Evolutionary conservation across 2,329 filamentous ascomycete species (phyloP), one percentile per base, ranked within the genome.

Genomic region (Thermomyces lanuginosus): DNA sequence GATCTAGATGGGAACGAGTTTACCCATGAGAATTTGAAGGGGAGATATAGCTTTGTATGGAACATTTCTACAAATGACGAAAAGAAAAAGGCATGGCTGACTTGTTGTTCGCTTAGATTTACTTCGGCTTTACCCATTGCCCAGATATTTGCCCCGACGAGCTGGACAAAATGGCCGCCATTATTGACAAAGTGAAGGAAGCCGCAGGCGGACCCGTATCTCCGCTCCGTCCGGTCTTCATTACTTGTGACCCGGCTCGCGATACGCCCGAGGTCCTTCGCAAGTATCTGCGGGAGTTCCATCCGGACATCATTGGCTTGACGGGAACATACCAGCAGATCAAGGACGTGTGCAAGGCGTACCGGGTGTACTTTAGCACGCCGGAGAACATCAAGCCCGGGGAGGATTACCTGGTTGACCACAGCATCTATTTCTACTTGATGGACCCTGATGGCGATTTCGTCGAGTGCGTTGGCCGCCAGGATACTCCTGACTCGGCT

Each of bases 391-490:
- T 95, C 30, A 77, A 84, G 63, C 77, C 83, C 1, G 89, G 86
- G 1, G 79, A 93, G 62, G 89, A 98, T 55, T 98, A 98, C 51
- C 56, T 98, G 42, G 89, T 98, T 8, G 89, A 98, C 53, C 89
- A 98, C 60, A 93, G 83, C 54, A 98, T 98, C 42, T 98, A 98
- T 64, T 98, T 98, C 46, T 98, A 98, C 55, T 60, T 98, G 40
- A 98, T 98, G 89, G 89, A 95, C 51, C 89, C 89, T 0, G 84
- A 95, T 42, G 86, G 86, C 11, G 84, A 98, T 52, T 98, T 98
- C 53, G 86, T 98, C 15, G 91, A 98, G 61, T 91, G 84, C 8
- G 74, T 98, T 45, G 89, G 89, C 10, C 66, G 89, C 36, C 89
- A 98, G 57, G 84, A 95, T 56, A 92, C 81, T 21, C 81, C 86